Base-by-base conservation (phyloP, 2,329 filamentous ascomycete genomes). In the Sporothrix variecibatus region DNA sequence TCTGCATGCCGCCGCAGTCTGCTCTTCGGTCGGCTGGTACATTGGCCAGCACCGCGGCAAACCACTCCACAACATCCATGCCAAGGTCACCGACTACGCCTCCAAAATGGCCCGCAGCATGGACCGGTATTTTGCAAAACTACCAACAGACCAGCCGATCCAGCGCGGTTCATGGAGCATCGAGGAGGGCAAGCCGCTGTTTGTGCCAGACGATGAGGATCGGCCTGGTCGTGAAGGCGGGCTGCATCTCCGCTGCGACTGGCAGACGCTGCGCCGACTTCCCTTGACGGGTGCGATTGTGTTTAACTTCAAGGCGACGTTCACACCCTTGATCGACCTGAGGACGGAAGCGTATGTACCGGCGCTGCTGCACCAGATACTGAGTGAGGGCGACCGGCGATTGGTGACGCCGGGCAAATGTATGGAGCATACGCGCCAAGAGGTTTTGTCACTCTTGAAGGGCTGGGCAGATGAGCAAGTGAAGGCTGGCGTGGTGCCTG, bases 301-400 rank as follows among this genome's bases (percentile, higher is more conserved):
- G 0, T 97, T 97, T 84, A 97, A 96, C 81, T 97, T 95, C 87
- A 97, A 95, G 80, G 93, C 92, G 0, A 82, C 96, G 0, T 97
- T 97, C 82, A 96, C 93, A 0, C 92, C 92, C 0, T 81, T 97
- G 0, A 80, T 86, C 0, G 89, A 92, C 76, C 90, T 97, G 74
- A 84, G 88, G 2, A 86, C 92, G 73, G 94, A 97, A 80, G 88
- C 92, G 0, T 92, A 90, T 65, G 83, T 97, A 0, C 94, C 94
- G 0, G 88, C 87, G 0, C 80, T 97, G 5, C 72, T 94, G 1
- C 81, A 90, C 1, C 93, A 92, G 81, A 84, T 96, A 0, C 78
- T 95, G n/a, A 87, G 85, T 26, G 89, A 93, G 40, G 93, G 91
- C 1, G 49, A 71, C 56, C 69, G 38, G 28, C 58, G 62, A 3